These are phyloP conservation scores for Mollisiaceae sp. DNA, from an alignment of 2,329 filamentous ascomycete species.

Conservation along the genomic window DNA sequence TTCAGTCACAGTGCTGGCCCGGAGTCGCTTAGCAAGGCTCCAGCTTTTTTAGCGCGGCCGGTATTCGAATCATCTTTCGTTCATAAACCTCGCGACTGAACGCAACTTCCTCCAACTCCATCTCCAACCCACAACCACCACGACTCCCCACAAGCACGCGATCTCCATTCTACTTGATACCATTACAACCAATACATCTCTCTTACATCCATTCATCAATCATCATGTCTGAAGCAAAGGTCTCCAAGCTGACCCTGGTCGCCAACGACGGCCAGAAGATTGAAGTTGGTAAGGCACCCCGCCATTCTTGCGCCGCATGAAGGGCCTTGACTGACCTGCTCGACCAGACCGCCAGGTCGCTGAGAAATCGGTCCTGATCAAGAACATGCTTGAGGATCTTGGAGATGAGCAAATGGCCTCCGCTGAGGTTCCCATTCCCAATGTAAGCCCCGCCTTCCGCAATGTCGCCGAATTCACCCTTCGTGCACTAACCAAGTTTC, in stretches of 20 bases:
- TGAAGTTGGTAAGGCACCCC: conserved; percentile 52
- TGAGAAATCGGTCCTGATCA: conserved; percentile 92
- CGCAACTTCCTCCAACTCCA: conserved; percentile 3
- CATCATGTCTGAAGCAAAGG: conserved; percentile 44
- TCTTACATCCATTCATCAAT: conserved; percentile 10
- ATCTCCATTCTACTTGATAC: not conserved
- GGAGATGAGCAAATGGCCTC: conserved; percentile 61
- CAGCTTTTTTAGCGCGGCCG: not conserved
- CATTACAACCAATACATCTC: not conserved
- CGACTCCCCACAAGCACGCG: not conserved
- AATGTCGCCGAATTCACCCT: conserved; percentile 17
- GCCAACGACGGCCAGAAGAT: conserved; percentile 56
- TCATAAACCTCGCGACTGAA: not conserved
- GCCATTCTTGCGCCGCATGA: conserved; percentile 14
- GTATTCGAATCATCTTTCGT: not conserved
- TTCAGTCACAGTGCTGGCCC: not conserved
- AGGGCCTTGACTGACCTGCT: not conserved
- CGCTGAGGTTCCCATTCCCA: conserved; percentile 76
- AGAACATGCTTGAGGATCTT: conserved; percentile 97
- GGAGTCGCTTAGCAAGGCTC: not conserved
- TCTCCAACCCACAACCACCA: not conserved
- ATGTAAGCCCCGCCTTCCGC: conserved; percentile 55
- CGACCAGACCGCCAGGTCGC: conserved; percentile 76
- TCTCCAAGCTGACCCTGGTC: conserved; percentile 49
- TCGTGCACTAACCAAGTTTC: conserved; percentile 21